Evolutionary conservation across 2,329 filamentous ascomycete species (phyloP), one percentile per base, ranked within the genome.

Genomic region (Drechslerella dactyloides): DNA sequence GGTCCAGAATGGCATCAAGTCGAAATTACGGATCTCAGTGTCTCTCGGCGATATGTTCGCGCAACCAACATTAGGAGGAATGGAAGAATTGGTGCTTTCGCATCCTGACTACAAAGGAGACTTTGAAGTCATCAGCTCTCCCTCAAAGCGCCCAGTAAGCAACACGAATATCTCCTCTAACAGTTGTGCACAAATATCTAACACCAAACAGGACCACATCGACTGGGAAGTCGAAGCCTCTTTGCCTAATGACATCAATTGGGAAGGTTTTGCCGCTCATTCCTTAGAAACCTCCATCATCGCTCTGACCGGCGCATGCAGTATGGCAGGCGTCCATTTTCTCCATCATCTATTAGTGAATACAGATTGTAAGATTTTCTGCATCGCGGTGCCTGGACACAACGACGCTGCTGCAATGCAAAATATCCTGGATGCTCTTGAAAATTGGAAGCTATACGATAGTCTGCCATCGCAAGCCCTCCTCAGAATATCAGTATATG

Each of bases 41-140:
- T 50, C 52, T 37, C 60, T 64, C 19, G 60, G 52, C n/a, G 60
- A 64, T 40, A 56, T 64, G 54, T 64, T 64, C 23, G 52, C 52
- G 10, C 54, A 64, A 33, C 52, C 52, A n/a, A 57, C 60, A 10
- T 15, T 64, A 17, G 52, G 27, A 30, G 54, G 60, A 1, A 64
- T 64, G 60, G 60, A 56, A 33, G 60, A 56, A 11, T 19, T 56
- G n/a, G 46, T 64, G 19, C 40, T 56, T 24, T 40, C 52, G 2
- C 52, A 64, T 40, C 52, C 52, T 30, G 42, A 64, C 8, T 64
- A 57, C n/a, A 56, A 40, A 27, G 60, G 60, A 51, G 60, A 64
- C 30, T 56, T 64, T 19, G 60, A 64, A 30, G 17, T 56, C 27
- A 48, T 64, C 15, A 57, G 40, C 30, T 27, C 46, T 15, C 51